Base-by-base conservation (phyloP, 345 rosid species). In the Eucalyptus coolabah region DNA sequence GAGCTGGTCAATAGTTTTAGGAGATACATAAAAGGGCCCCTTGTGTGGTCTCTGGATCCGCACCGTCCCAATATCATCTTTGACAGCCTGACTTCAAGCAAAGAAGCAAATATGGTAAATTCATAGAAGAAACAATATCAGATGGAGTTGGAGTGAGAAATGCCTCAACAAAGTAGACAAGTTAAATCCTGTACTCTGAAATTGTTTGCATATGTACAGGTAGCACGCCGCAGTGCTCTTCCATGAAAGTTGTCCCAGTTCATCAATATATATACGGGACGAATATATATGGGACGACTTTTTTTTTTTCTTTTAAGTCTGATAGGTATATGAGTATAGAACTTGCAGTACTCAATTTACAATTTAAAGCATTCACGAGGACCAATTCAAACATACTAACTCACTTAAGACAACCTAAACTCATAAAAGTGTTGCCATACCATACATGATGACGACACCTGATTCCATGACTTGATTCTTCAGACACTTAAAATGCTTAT, bases 1-100 rank as follows among this genome's bases (percentile, higher is more conserved):
- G 87, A 93, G 93, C 80, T 93, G 96, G 91, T 94, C 95, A 65
- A 98, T 94, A 88, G 96, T 90, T 89, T 94, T 97, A 24, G 97
- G 97, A 89, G 98, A 94, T 45, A 98, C 96, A 90, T 98, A 97
- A 92, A 97, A 98, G 83, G 99, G 99, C 82, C 98, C 98, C 87
- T 94, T 95, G 87, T 94, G 94, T 23, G 98, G 98, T 88, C 96
- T 93, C 93, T 96, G 97, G 89, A 98, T 92, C 90, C 98, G 94
- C 56, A 97, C 87, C 44, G 95, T 96, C 88, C 99, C 99, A 91
- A 95, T 93, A 91, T 98, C 98, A 93, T 97, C 98, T 89, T 94
- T 93, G 93, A 97, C 93, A 63, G 98, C 99, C 99, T 98, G 91
- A 44, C 51, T 30, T 34, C 32, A 83, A 53, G 40, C 45, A 83